These are phyloP conservation scores for Xylaria scruposa DNA, from an alignment of 495 filamentous ascomycete genomes.

Conservation along the genomic window DNA sequence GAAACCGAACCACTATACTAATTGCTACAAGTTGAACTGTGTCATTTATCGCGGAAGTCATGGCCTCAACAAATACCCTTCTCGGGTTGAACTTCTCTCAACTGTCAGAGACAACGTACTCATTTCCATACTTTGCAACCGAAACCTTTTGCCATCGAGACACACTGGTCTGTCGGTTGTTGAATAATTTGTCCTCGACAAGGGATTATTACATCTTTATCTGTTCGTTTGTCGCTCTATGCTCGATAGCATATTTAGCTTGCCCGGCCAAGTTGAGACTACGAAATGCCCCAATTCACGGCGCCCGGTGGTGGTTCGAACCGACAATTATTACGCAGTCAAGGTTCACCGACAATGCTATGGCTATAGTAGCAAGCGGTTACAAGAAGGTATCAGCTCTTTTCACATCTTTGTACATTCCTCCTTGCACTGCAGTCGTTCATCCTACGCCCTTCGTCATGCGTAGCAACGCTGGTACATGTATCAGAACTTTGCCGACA, in stretches of 20 bases:
- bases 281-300: neutral
- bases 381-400: neutral
- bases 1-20: neutral
- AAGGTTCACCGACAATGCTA: neutral
- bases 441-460: neutral
- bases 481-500: neutral
- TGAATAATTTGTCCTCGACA: neutral
- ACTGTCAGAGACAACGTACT: neutral
- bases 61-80: neutral
- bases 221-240: neutral
- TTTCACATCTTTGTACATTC: neutral
- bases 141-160: neutral
- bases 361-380: neutral
- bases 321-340: neutral
- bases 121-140: neutral
- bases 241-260: neutral
- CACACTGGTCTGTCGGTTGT: neutral
- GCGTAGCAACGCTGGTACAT: neutral
- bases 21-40: neutral
- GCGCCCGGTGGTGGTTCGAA: neutral
- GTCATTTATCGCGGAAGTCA: neutral
- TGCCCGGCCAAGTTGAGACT: neutral
- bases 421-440: neutral
- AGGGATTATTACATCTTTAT: neutral
- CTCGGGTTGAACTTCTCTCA: neutral